Percentiles rank a stretch among this genome's conserved stretches.
Evolutionary conservation across 768 basidiomycete genomes (phyloP).

Genomic region (Tulasnella sp.): DNA sequence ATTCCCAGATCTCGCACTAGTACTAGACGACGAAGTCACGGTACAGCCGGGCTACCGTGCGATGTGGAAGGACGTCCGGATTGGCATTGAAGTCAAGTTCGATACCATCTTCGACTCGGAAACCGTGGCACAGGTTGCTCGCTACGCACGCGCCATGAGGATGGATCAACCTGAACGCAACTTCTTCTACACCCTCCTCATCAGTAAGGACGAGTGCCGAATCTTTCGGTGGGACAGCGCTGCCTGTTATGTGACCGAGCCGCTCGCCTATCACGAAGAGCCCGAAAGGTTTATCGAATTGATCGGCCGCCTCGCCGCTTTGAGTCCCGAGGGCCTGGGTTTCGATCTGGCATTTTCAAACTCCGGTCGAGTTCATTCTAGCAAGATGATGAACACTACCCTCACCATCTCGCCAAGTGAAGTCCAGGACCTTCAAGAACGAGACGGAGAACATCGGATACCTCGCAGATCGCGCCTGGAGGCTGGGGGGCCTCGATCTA

Average conservation of each 20-base stretch:
- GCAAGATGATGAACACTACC: no score
- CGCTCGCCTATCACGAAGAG: background rate
- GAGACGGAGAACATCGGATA: no score
- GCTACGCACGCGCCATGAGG: background rate
- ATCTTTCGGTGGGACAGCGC: background rate
- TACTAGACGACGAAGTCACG: no score
- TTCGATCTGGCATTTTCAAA: background rate
- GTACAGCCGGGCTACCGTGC: no score
- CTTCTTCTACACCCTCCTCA: background rate
- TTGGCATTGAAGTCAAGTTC: background rate
- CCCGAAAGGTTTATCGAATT: background rate
- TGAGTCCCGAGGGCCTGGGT: background rate
- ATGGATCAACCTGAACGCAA: background rate
- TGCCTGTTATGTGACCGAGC: background rate
- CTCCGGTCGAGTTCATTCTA: background rate
- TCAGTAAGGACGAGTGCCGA: background rate
- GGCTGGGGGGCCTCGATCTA: no score
- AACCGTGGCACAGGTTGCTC: background rate
- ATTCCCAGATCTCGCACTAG: no score
- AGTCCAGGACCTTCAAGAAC: no score
- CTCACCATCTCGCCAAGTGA: no score
- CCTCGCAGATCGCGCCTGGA: no score
- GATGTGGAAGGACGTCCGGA: constrained; percentile 1
- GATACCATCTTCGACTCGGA: background rate
- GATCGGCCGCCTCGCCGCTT: background rate